A percentile compares a stretch with the other conserved stretches of the same genome.
Evolutionary conservation across 2,329 filamentous ascomycete genomes (phyloP).

Genomic region (Bipolaris sorokiniana): DNA sequence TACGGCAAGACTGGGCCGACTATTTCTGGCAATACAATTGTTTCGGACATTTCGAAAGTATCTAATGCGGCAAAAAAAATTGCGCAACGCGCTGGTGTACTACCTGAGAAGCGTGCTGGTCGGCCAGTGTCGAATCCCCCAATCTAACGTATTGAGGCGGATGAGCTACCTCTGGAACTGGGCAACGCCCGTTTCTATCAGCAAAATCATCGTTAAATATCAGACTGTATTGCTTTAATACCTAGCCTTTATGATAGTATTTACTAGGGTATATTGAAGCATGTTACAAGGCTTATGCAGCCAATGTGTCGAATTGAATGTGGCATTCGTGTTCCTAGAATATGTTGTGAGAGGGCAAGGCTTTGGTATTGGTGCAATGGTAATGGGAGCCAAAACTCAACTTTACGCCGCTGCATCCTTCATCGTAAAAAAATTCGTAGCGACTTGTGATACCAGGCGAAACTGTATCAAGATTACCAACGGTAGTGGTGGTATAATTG

Average conservation of each 20-base stretch:
- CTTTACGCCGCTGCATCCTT: not conserved
- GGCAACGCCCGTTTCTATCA: not conserved
- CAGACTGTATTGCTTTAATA: not conserved
- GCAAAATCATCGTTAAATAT: not conserved
- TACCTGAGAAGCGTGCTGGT: slow-evolving; percentile 12
- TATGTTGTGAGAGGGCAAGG: not conserved
- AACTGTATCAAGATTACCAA: not conserved
- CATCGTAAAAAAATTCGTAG: not conserved
- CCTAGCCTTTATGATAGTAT: too few species aligned
- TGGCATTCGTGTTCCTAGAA: not conserved
- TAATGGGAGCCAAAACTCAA: not conserved
- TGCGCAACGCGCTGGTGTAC: slow-evolving; percentile 16
- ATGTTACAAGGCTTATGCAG: not conserved
- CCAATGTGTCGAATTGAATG: not conserved
- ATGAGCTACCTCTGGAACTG: not conserved
- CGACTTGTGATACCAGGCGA: not conserved
- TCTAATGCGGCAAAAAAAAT: slow-evolving; percentile 8
- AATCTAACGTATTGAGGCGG: not conserved
- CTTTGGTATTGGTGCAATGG: not conserved
- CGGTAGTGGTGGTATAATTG: not conserved
- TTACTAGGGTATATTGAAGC: too few species aligned
- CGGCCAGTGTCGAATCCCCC: slow-evolving; percentile 16
- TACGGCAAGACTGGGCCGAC: slow-evolving; percentile 15
- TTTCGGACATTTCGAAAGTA: slow-evolving; percentile 9
- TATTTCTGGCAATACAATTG: slow-evolving; percentile 14